These are phyloP conservation scores for Platanus orientalis DNA, from an alignment of 164 flowering plant genomes.

Conservation along the genomic window DNA sequence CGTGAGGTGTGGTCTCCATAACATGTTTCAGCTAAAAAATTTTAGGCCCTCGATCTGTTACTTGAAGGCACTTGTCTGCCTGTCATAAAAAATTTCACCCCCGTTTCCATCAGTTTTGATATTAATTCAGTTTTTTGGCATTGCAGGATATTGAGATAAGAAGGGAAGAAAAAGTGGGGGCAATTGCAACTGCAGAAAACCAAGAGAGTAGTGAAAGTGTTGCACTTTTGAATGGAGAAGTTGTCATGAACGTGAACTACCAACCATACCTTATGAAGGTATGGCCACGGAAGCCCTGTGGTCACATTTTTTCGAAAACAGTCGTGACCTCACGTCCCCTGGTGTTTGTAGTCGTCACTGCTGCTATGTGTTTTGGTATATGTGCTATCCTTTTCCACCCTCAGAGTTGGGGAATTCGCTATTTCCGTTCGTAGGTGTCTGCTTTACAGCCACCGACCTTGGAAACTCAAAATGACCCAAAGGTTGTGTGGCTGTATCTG, in stretches of 20 bases:
- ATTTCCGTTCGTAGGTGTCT: constrained; percentile 59
- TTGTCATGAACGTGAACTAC: constrained; percentile 30
- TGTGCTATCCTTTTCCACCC: constrained; percentile 69
- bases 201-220: constrained; percentile 21
- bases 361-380: constrained; percentile 57
- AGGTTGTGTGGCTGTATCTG: not conserved
- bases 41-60: not conserved
- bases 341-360: constrained; percentile 28
- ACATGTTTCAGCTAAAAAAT: too few species aligned
- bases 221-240: constrained; percentile 46
- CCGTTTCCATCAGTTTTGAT: not conserved
- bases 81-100: not conserved
- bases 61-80: not conserved
- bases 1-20: too few species aligned
- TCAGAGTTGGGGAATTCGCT: constrained; percentile 46
- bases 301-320: constrained; percentile 19
- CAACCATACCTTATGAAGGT: not conserved
- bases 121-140: constrained; percentile 1
- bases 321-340: constrained; percentile 34
- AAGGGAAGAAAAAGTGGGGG: constrained; percentile 15
- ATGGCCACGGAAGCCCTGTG: constrained; percentile 26
- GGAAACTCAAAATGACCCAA: constrained; percentile 1
- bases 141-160: constrained; percentile 38
- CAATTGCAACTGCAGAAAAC: constrained; percentile 13
- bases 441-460: constrained; percentile 26